Conservation (phyloP, 768 basidiomycete genomes). For the Xerocomellus intermedius region DNA sequence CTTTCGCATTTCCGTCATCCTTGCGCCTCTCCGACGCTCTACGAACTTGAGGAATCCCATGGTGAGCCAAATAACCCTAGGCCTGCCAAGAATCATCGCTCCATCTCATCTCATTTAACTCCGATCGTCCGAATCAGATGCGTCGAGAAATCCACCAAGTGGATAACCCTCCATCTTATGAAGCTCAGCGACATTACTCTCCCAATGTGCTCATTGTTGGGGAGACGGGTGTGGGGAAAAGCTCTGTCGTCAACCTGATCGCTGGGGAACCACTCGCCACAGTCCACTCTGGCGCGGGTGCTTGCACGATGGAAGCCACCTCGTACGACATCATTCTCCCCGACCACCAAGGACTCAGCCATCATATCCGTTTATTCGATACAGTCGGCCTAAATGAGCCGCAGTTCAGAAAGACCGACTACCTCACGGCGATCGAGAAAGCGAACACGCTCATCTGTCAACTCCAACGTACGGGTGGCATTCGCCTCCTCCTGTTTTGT, state of each 20-base stretch:
- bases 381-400: slow-evolving; percentile 35
- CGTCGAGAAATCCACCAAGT: slow-evolving; percentile 1
- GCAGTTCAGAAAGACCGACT: slow-evolving; percentile 15
- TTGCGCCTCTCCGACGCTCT: slow-evolving; percentile 1
- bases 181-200: slow-evolving; percentile 15
- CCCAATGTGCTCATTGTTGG: slow-evolving; percentile 41
- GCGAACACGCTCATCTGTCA: slow-evolving; percentile 36
- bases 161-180: slow-evolving; percentile 23
- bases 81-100: neutral
- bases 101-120: slow-evolving; percentile 4
- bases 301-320: slow-evolving; percentile 35
- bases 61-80: slow-evolving; percentile 9
- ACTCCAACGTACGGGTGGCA: slow-evolving; percentile 31
- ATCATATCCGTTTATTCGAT: slow-evolving; percentile 32
- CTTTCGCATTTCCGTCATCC: neutral
- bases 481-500: slow-evolving; percentile 35
- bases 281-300: slow-evolving; percentile 30
- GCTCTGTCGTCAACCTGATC: slow-evolving; percentile 42
- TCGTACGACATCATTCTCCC: slow-evolving; percentile 28
- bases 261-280: slow-evolving; percentile 25
- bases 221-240: slow-evolving; percentile 36
- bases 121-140: slow-evolving; percentile 9
- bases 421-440: slow-evolving; percentile 32
- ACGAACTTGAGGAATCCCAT: neutral
- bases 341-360: slow-evolving; percentile 12